phyloP scores from a whole-genome alignment of 2,329 filamentous ascomycete species.

The Ceratocystis huliohia region DNA sequence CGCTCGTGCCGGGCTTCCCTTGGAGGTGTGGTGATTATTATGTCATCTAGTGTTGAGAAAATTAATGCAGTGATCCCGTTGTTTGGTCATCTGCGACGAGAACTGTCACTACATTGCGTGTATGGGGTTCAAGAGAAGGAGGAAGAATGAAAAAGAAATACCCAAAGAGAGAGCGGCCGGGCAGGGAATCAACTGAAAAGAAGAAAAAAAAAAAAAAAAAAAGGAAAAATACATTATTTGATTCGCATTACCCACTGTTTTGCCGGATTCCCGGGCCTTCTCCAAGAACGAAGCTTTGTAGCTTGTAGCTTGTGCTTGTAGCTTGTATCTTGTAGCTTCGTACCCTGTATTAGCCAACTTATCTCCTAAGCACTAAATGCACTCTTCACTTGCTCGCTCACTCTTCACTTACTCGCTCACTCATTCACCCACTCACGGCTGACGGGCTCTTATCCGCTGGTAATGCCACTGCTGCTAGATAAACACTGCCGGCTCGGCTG shows the following conservation, averaged over 20 bases:
- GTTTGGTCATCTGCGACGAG: conserved; percentile 2
- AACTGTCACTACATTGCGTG: neutral
- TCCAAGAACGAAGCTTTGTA: neutral
- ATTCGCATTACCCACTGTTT: neutral
- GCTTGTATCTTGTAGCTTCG: neutral
- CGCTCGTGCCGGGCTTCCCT: neutral
- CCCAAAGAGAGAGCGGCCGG: neutral
- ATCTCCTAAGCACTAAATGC: neutral
- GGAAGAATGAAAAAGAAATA: neutral
- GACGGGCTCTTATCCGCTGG: neutral
- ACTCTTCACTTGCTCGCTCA: too few species aligned
- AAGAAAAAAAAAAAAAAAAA: neutral
- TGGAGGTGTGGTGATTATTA: conserved; percentile 1
- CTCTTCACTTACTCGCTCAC: too few species aligned
- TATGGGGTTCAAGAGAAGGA: neutral
- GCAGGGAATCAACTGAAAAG: neutral
- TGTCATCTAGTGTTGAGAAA: conserved; percentile 1
- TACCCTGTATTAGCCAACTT: neutral
- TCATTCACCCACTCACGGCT: too few species aligned
- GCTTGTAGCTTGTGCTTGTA: neutral
- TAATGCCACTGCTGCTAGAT: neutral
- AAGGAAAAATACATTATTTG: neutral
- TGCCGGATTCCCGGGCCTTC: neutral
- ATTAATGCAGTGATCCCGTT: neutral
- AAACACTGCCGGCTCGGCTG: neutral